Percentiles rank a stretch among this genome's conserved stretches.
phyloP scores from a whole-genome alignment of 495 filamentous ascomycete genomes.

The Mytilinidion resinicola region DNA sequence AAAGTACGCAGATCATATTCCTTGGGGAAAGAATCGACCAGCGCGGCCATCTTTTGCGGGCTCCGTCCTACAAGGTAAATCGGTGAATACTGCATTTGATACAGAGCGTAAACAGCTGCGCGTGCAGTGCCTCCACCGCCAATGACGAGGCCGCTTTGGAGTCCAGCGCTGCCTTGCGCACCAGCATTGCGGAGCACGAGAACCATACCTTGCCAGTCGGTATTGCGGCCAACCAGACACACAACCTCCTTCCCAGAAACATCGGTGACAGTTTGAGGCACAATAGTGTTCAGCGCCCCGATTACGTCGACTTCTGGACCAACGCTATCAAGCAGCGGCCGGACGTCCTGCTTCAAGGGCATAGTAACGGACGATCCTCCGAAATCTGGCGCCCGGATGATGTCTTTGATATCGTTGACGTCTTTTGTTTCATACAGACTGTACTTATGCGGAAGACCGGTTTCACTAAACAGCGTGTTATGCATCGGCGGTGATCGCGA shows the following conservation, averaged over 20 bases:
- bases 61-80: slow-evolving; percentile 83
- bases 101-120: slow-evolving; percentile 83
- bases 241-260: slow-evolving; percentile 35
- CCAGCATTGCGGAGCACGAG: slow-evolving; percentile 70
- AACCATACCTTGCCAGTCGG: slow-evolving; percentile 93
- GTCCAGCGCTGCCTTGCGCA: slow-evolving; percentile 40
- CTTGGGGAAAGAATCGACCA: slow-evolving; percentile 66
- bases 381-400: slow-evolving; percentile 68
- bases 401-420: slow-evolving; percentile 48
- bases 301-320: slow-evolving; percentile 72
- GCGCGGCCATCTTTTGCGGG: slow-evolving; percentile 55
- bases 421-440: slow-evolving; percentile 66
- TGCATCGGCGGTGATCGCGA: slow-evolving; percentile 86
- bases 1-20: slow-evolving; percentile 68
- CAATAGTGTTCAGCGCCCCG: slow-evolving; percentile 93
- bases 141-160: slow-evolving; percentile 61
- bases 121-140: slow-evolving; percentile 89
- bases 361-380: slow-evolving; percentile 95
- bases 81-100: slow-evolving; percentile 72
- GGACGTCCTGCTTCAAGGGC: slow-evolving; percentile 85
- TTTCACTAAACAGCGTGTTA: slow-evolving; percentile 72
- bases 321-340: slow-evolving; percentile 72
- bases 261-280: slow-evolving; percentile 41
- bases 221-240: slow-evolving; percentile 78
- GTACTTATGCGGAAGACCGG: slow-evolving; percentile 86